Percentiles rank a stretch among this genome's conserved stretches.
These are phyloP conservation scores for Annona squamosa DNA, from an alignment of 164 flowering plant species.

Conservation along the genomic window DNA sequence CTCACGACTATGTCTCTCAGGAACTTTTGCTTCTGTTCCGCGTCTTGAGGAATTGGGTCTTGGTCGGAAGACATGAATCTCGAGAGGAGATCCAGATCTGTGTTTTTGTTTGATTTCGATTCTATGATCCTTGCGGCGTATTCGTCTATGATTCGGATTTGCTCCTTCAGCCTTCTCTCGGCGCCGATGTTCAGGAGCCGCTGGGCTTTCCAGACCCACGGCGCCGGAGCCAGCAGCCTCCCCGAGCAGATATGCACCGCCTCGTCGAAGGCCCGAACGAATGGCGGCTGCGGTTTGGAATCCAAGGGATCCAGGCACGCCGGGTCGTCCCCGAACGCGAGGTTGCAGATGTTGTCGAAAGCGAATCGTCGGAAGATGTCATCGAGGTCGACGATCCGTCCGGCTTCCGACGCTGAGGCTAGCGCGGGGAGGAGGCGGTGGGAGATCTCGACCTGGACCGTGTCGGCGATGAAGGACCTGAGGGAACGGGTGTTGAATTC, in stretches of 20 bases:
- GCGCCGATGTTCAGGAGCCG: slow-evolving; percentile 30
- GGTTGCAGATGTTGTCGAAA: slow-evolving; percentile 37
- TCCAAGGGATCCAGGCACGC: slow-evolving; percentile 1
- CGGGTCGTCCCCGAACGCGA: slow-evolving; percentile 44
- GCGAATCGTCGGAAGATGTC: slow-evolving; percentile 23
- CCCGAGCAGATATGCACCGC: slow-evolving; percentile 20
- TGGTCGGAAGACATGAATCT: slow-evolving; percentile 23
- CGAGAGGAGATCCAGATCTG: slow-evolving; percentile 26
- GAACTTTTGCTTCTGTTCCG: slow-evolving; percentile 22
- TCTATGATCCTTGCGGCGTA: slow-evolving; percentile 24
- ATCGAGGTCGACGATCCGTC: slow-evolving; percentile 27
- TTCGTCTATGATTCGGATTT: slow-evolving; percentile 13
- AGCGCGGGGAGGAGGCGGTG: slow-evolving; percentile 32
- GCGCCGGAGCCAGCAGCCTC: slow-evolving; percentile 23
- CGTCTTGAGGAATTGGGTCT: slow-evolving; percentile 4
- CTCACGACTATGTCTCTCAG: slow-evolving; percentile 38
- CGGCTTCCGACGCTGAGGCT: slow-evolving; percentile 6
- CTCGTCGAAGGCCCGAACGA: slow-evolving; percentile 33
- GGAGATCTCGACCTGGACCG: slow-evolving; percentile 20
- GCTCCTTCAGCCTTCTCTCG: slow-evolving; percentile 26
- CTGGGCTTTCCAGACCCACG: slow-evolving; percentile 34
- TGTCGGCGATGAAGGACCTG: slow-evolving; percentile 27
- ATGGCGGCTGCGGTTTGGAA: background rate
- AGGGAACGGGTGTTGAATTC: slow-evolving; percentile 45
- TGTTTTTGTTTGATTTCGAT: background rate